Evolutionary conservation across 768 basidiomycete species (phyloP).

Genomic region (Rhodocollybia butyracea): DNA sequence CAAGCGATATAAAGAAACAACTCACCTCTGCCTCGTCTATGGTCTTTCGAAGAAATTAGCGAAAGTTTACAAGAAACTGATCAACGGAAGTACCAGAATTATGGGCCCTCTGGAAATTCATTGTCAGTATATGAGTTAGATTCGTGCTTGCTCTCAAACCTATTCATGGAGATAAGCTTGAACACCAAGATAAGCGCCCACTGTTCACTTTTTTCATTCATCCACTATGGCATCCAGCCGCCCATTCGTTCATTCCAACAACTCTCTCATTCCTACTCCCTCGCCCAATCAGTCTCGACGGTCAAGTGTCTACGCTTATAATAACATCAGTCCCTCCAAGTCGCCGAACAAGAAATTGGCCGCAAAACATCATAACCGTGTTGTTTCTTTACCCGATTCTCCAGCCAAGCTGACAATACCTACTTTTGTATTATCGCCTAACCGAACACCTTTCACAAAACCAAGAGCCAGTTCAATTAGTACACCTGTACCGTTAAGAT

Average conservation of each 20-base stretch:
- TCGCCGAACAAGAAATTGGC: too few species aligned
- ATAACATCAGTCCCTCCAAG: neutral
- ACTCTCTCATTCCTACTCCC: constrained; percentile 2
- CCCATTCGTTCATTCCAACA: neutral
- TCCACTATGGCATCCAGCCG: too few species aligned
- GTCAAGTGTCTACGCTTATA: neutral
- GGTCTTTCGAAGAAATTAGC: neutral
- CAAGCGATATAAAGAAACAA: neutral
- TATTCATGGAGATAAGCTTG: too few species aligned
- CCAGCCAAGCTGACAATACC: neutral
- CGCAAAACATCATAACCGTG: too few species aligned
- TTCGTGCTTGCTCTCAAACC: neutral
- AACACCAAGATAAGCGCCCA: too few species aligned
- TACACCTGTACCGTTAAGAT: too few species aligned
- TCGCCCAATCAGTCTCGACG: neutral
- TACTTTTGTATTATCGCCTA: too few species aligned
- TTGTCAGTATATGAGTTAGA: neutral
- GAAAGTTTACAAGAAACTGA: neutral
- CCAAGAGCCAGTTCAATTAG: neutral
- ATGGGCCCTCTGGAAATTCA: neutral
- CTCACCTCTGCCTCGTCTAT: constrained; percentile 4
- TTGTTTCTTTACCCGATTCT: neutral
- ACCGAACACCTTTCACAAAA: neutral
- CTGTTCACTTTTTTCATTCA: too few species aligned
- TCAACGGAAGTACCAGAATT: neutral